Percentiles rank a stretch among this genome's conserved stretches.
Evolutionary conservation across 768 basidiomycete genomes (phyloP).

Genomic region (Lentinula lateritia): DNA sequence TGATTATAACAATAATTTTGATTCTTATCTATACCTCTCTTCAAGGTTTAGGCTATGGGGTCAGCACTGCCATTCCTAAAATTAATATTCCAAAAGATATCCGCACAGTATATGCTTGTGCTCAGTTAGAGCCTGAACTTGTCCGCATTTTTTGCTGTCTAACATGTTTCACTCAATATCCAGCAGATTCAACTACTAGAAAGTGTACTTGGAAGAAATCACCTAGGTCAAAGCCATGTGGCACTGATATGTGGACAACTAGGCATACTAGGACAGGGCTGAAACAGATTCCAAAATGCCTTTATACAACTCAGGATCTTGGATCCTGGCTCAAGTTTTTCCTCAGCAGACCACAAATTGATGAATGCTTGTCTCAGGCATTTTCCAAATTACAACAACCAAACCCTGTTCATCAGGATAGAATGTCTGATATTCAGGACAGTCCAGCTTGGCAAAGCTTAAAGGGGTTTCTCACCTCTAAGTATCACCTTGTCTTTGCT

Average conservation of each 20-base stretch:
- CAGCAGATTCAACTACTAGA: conserved; percentile 9
- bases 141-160: conserved; percentile 19
- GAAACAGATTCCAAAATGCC: conserved; percentile 13
- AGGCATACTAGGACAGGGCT: conserved; percentile 10
- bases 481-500: conserved; percentile 5
- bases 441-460: conserved; percentile 22
- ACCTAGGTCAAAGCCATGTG: conserved; percentile 13
- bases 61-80: not conserved
- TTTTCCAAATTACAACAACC: conserved; percentile 10
- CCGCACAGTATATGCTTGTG: conserved; percentile 13
- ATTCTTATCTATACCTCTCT: not conserved
- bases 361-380: conserved; percentile 12
- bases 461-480: conserved; percentile 7
- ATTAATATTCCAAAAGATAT: conserved; percentile 12
- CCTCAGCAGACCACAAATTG: conserved; percentile 17
- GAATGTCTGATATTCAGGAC: conserved; percentile 19
- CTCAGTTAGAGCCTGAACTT: conserved; percentile 17
- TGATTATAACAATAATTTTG: conserved; percentile 3
- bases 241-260: conserved; percentile 14
- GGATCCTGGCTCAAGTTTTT: conserved; percentile 23
- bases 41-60: not conserved
- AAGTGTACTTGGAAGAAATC: conserved; percentile 15
- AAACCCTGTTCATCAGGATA: not conserved
- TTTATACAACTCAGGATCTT: conserved; percentile 21
- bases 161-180: conserved; percentile 17